Percentiles rank a stretch among this genome's conserved stretches.
Evolutionary conservation across 306 rosid species (phyloP).

Genomic region (Inga oerstediana): DNA sequence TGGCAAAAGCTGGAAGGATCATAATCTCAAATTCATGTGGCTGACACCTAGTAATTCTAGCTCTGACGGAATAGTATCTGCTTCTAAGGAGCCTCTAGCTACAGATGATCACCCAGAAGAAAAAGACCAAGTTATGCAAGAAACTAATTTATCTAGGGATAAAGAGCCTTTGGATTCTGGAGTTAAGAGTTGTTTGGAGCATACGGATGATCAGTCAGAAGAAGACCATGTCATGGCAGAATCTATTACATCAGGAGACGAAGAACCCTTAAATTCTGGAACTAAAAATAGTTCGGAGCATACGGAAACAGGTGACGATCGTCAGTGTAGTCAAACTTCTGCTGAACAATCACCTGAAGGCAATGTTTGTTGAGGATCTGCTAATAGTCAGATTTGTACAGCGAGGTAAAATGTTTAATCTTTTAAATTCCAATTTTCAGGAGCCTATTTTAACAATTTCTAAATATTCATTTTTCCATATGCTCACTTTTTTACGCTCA

Average conservation of each 20-base stretch:
- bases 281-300: constrained; percentile 38
- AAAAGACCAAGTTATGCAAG: constrained; percentile 1
- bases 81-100: constrained; percentile 45
- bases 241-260: background rate
- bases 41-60: constrained; percentile 48
- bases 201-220: constrained; percentile 36
- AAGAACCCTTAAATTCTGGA: background rate
- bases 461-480: constrained; percentile 47
- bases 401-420: constrained; percentile 72
- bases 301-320: constrained; percentile 50
- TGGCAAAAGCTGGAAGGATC: constrained; percentile 81
- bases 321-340: constrained; percentile 31
- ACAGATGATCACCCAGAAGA: constrained; percentile 47
- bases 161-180: background rate
- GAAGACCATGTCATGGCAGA: constrained; percentile 20
- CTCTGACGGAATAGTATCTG: constrained; percentile 54
- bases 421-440: constrained; percentile 54
- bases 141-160: background rate
- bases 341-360: constrained; percentile 53
- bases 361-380: constrained; percentile 54
- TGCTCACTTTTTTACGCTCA: constrained; percentile 43
- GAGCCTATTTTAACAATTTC: constrained; percentile 46
- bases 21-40: constrained; percentile 69
- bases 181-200: constrained; percentile 36
- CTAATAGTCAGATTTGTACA: constrained; percentile 70